Evolutionary conservation across 2,329 filamentous ascomycete species (phyloP), one percentile per base, ranked within the genome.

Genomic region (Biscogniauxia marginata): DNA sequence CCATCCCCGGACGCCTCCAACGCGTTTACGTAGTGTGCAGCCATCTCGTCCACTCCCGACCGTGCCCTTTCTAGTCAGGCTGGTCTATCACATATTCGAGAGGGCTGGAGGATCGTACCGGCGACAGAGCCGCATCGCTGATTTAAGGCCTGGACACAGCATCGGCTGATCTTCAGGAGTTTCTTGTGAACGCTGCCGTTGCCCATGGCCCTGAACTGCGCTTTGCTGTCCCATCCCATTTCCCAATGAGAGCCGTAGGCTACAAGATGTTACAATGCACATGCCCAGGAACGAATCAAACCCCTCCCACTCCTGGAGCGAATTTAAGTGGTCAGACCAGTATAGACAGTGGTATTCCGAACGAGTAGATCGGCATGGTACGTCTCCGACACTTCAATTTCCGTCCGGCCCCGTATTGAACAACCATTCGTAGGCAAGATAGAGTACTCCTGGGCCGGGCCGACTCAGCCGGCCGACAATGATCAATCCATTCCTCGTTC

Each of bases 191-290:
- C 62, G 58, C 58, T 56, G 50, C 58, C 58, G 49, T 30, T 52
- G 43, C 45, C 54, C 54, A 57, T 62, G 56, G 60, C 54, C 48
- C 56, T 56, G 55, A 60, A 48, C 59, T 59, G 58, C 54, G 59
- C 55, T 49, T 55, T 57, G 49, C 55, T 50, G 61, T 59, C 46
- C 55, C 54, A 39, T 58, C 47, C 57, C 46, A 19, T 50, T 58
- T 59, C 55, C 63, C 56, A 58, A 65, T 65, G 59, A 65, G 54
- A 59, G 56, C 49, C 43, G 49, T 56, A 52, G 57, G 55, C 52
- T 62, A 56, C 61, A 68, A 66, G 49, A 70, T 70, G 67, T 61
- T 63, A 70, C 64, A 62, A 70, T 70, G 67, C 64, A 60, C 51
- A 61, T 53, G 49, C 46, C 63, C 57, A 62, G 63, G 49, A 63